Evolutionary conservation across 345 rosid species (phyloP).

Genomic region (Corchorus capsularis): DNA sequence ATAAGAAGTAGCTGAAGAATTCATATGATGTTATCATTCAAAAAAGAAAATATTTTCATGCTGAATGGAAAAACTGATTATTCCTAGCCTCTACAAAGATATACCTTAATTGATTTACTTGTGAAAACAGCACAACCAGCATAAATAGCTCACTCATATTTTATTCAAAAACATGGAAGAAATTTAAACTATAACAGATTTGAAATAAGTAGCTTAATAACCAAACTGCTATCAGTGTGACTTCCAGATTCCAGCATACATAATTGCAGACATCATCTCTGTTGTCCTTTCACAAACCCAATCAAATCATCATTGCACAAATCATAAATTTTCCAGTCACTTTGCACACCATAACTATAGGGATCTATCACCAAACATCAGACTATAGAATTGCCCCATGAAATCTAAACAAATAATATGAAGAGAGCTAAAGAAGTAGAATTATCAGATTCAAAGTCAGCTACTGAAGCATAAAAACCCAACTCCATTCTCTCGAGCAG

Average conservation of each 20-base stretch:
- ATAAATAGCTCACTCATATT: not conserved
- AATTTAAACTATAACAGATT: not conserved
- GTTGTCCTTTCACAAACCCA: not conserved
- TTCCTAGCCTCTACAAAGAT: not conserved
- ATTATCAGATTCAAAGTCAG: not conserved
- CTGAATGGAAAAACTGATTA: not conserved
- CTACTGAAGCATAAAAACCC: not conserved
- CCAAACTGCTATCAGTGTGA: constrained; percentile 2
- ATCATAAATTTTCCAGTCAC: constrained; percentile 5
- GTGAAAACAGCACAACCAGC: not conserved
- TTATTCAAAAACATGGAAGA: not conserved
- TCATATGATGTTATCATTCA: not conserved
- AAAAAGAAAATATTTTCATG: not conserved
- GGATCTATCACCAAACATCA: not conserved
- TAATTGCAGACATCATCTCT: not conserved
- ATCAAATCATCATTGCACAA: constrained; percentile 1
- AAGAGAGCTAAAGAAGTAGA: not conserved
- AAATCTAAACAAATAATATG: not conserved
- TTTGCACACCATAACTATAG: not conserved
- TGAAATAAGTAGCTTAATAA: not conserved
- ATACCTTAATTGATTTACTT: not conserved
- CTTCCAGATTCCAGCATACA: constrained; percentile 4
- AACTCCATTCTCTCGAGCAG: constrained; percentile 1
- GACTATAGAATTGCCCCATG: not conserved
- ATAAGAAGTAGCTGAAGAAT: not conserved